phyloP scores from a whole-genome alignment of 176 grass and related monocot genomes.

The Ananas comosus region DNA sequence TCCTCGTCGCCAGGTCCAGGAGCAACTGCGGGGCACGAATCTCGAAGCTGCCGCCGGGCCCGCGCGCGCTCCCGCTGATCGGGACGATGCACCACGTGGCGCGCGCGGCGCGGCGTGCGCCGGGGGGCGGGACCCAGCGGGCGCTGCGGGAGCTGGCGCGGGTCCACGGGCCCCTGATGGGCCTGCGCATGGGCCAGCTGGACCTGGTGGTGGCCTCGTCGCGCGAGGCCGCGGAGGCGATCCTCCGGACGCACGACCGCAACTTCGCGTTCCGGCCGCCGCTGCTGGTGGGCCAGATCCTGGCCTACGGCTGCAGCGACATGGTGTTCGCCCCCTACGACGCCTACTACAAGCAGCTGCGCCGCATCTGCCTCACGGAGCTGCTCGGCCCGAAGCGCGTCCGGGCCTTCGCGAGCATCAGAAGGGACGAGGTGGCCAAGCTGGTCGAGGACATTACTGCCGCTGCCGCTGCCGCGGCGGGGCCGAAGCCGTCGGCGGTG shows the following conservation, averaged over 20 bases:
- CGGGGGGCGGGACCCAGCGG: conserved; percentile 50
- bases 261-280: conserved; percentile 59
- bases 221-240: conserved; percentile 51
- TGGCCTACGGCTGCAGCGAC: conserved; percentile 66
- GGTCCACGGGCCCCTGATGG: conserved; percentile 44
- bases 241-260: conserved; percentile 66
- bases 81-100: conserved; percentile 60
- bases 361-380: conserved; percentile 79
- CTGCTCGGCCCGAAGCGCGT: conserved; percentile 72
- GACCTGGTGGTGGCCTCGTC: conserved; percentile 62
- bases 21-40: no score
- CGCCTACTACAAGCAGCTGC: conserved; percentile 59
- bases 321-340: conserved; percentile 82
- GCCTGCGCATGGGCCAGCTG: conserved; percentile 50
- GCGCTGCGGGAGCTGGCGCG: conserved; percentile 53
- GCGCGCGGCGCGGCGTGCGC: no score
- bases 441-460: conserved; percentile 37
- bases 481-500: conserved; percentile 9
- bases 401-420: conserved; percentile 68
- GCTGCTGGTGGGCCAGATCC: conserved; percentile 55
- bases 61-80: conserved; percentile 57
- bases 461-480: background rate
- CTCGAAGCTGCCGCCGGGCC: conserved; percentile 31
- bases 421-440: conserved; percentile 36
- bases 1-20: no score